Evolutionary conservation across 805 yeast species (phyloP).

Genomic region (Debaryomyces prosopidis): DNA sequence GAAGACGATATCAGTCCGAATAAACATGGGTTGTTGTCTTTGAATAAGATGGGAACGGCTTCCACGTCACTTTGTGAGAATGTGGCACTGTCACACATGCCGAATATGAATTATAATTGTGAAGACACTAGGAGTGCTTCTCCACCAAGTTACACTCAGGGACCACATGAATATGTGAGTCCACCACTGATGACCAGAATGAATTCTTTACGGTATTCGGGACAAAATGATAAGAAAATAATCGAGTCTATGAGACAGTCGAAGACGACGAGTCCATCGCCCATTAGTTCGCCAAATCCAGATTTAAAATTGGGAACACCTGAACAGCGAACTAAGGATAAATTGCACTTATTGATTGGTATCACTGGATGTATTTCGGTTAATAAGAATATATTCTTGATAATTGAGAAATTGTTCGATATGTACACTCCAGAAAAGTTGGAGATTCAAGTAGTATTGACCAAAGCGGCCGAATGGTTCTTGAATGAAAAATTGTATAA

Average conservation of each 20-base stretch:
- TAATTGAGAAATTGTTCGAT: constrained; percentile 24
- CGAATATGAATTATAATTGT: constrained; percentile 3
- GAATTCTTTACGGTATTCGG: constrained; percentile 10
- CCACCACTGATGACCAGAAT: constrained; percentile 4
- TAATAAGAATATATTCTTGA: constrained; percentile 19
- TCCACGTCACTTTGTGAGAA: constrained; percentile 4
- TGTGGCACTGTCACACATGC: constrained; percentile 3
- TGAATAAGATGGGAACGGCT: constrained; percentile 3
- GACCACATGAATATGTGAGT: neutral
- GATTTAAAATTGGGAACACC: neutral
- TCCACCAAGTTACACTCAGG: neutral
- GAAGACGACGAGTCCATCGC: neutral
- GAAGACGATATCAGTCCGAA: constrained; percentile 18
- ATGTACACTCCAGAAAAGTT: constrained; percentile 18
- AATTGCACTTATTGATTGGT: constrained; percentile 24
- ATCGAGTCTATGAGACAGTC: constrained; percentile 12
- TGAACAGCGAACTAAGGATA: constrained; percentile 1
- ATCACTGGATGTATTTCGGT: constrained; percentile 25
- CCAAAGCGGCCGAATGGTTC: constrained; percentile 23
- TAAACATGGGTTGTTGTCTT: constrained; percentile 15
- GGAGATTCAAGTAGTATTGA: constrained; percentile 25
- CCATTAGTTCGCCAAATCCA: neutral
- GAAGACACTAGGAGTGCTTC: constrained; percentile 3
- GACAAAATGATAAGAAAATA: constrained; percentile 9
- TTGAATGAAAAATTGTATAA: constrained; percentile 18